These are phyloP conservation scores for Nephelium lappaceum DNA, from an alignment of 345 rosid species.

Conservation along the genomic window DNA sequence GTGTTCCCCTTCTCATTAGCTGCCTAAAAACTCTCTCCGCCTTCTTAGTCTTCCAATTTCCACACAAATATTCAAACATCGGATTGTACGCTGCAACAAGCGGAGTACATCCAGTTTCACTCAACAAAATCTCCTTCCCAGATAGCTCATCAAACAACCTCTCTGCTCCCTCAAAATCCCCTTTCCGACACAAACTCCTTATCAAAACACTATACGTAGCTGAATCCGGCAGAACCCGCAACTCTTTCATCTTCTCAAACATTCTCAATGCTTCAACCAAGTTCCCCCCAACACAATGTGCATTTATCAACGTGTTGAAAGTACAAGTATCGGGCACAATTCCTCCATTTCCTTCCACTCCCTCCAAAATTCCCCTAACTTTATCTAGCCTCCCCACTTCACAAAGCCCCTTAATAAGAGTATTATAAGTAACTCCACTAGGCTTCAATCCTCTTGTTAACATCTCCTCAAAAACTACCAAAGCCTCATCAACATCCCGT, in stretches of 20 bases:
- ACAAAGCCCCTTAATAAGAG: slow-evolving; percentile 74
- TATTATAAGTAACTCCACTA: slow-evolving; percentile 63
- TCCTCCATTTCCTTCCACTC: slow-evolving; percentile 27
- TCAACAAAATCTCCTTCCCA: slow-evolving; percentile 47
- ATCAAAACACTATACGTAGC: slow-evolving; percentile 79
- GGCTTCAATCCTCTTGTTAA: slow-evolving; percentile 55
- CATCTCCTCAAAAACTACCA: slow-evolving; percentile 59
- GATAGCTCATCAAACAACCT: slow-evolving; percentile 58
- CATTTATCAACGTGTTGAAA: slow-evolving; percentile 64
- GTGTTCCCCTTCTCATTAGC: slow-evolving; percentile 79
- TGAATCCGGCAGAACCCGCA: slow-evolving; percentile 67
- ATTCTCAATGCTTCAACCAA: slow-evolving; percentile 57
- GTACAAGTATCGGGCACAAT: slow-evolving; percentile 82
- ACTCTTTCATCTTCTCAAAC: slow-evolving; percentile 53
- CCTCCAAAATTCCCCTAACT: slow-evolving; percentile 54
- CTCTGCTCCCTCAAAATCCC: slow-evolving; percentile 70
- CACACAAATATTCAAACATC: slow-evolving; percentile 69
- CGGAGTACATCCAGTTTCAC: slow-evolving; percentile 58
- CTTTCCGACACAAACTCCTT: slow-evolving; percentile 54
- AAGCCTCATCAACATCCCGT: slow-evolving; percentile 66
- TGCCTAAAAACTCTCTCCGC: slow-evolving; percentile 81
- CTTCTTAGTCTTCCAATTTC: slow-evolving; percentile 63
- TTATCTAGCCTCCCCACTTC: slow-evolving; percentile 60
- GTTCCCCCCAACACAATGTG: slow-evolving; percentile 65
- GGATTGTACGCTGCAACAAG: slow-evolving; percentile 83